Conservation (phyloP, 108 stramenopile genomes). For the Chaetoceros tenuissimus region DNA sequence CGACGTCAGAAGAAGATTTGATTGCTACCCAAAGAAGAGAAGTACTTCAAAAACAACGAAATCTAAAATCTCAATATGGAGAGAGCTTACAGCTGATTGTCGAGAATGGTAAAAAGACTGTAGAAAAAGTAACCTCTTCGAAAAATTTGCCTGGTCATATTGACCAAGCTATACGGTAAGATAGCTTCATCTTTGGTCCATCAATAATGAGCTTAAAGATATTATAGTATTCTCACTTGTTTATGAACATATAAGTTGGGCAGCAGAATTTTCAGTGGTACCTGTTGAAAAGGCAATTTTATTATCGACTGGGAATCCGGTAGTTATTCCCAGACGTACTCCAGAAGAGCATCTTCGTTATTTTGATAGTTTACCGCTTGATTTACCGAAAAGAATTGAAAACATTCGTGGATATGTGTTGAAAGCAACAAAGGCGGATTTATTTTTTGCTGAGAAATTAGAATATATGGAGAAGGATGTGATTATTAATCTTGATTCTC, state of each 20-base stretch:
- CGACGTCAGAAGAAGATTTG: conserved; percentile 1
- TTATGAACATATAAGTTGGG: no score
- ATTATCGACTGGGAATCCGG: neutral
- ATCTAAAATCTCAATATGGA: conserved; percentile 39
- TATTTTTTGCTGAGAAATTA: conserved; percentile 52
- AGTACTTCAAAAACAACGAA: conserved; percentile 10
- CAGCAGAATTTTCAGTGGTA: neutral
- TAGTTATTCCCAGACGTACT: neutral
- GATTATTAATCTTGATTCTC: neutral
- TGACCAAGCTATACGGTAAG: conserved; percentile 38
- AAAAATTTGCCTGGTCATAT: conserved; percentile 43
- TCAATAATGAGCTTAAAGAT: no score
- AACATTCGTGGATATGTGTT: conserved; percentile 64
- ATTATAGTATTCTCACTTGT: no score
- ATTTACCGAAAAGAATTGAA: conserved; percentile 47
- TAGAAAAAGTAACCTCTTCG: conserved; percentile 34
- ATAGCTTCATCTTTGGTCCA: no score
- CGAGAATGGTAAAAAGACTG: conserved; percentile 41
- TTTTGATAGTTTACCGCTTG: conserved; percentile 29
- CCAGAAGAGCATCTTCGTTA: conserved; percentile 1
- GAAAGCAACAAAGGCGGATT: conserved; percentile 53
- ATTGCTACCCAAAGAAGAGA: neutral
- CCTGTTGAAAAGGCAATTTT: neutral
- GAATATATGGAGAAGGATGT: conserved; percentile 33
- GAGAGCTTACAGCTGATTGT: conserved; percentile 44